These are phyloP conservation scores for Musa itinerans DNA, from an alignment of 176 grass and related monocot genomes.

Conservation along the genomic window DNA sequence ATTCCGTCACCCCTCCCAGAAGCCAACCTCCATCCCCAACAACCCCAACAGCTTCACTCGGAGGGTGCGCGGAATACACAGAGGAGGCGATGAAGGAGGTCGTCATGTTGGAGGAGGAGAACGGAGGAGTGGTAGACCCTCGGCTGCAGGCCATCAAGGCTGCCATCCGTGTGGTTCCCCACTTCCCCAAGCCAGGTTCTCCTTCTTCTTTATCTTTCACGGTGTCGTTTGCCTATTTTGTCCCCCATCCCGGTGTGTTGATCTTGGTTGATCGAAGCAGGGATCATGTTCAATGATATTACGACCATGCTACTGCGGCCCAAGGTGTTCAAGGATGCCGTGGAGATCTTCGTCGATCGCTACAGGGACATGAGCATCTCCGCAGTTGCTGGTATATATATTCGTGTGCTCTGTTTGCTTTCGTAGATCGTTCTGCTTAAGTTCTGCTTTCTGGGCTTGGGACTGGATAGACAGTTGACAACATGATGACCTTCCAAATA, in stretches of 20 bases:
- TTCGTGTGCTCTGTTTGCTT: background rate
- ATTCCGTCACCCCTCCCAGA: too few relatives aligned
- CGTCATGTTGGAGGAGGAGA: background rate
- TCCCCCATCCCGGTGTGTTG: background rate
- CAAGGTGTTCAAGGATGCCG: constrained; percentile 61
- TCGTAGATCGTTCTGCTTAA: background rate
- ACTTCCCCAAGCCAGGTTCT: constrained; percentile 85
- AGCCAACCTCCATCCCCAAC: too few relatives aligned
- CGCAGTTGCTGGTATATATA: constrained; percentile 62
- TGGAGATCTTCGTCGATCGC: constrained; percentile 90
- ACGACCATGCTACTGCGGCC: constrained; percentile 72
- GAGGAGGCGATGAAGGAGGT: background rate
- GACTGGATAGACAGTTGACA: background rate
- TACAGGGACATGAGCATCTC: constrained; percentile 67
- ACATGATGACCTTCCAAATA: too few relatives aligned
- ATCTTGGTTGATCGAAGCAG: constrained; percentile 20
- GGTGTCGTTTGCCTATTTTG: background rate
- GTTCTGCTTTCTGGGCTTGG: background rate
- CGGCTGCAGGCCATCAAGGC: constrained; percentile 19
- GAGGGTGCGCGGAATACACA: too few relatives aligned
- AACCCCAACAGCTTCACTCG: too few relatives aligned
- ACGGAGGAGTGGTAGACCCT: constrained; percentile 7
- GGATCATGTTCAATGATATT: constrained; percentile 99
- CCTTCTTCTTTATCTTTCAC: background rate
- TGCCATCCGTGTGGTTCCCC: constrained; percentile 17